These are phyloP conservation scores for Darksidea phi DNA, from an alignment of 495 filamentous ascomycete genomes.

Conservation along the genomic window DNA sequence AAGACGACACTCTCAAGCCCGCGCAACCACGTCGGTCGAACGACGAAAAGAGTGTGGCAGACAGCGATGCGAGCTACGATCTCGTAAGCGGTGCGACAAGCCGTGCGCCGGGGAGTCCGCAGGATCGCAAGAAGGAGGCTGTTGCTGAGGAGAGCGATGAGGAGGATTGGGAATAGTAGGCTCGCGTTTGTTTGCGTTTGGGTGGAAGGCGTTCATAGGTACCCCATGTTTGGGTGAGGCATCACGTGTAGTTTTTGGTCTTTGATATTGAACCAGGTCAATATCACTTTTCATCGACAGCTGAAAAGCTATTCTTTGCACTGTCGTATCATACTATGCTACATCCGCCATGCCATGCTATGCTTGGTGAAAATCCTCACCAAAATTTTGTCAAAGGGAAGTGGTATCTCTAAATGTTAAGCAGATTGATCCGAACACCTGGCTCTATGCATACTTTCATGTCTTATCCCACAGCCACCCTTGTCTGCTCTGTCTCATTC, in stretches of 20 bases:
- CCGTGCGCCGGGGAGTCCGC: constrained; percentile 73
- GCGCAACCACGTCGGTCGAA: constrained; percentile 73
- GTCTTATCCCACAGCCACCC: background rate
- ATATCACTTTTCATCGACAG: too few species aligned
- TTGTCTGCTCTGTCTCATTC: background rate
- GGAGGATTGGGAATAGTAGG: constrained; percentile 78
- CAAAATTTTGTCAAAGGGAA: background rate
- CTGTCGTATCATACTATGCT: too few species aligned
- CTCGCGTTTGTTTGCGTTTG: background rate
- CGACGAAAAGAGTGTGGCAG: constrained; percentile 78
- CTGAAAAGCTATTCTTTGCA: too few species aligned
- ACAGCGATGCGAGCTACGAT: constrained; percentile 92
- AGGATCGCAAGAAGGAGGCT: constrained; percentile 58
- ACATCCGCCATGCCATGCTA: background rate
- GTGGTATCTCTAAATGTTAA: constrained; percentile 17
- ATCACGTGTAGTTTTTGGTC: too few species aligned
- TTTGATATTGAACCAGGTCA: too few species aligned
- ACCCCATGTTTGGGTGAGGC: too few species aligned
- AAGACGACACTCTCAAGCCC: constrained; percentile 54
- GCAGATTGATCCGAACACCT: background rate
- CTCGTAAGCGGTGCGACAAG: constrained; percentile 84
- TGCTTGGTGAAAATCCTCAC: background rate
- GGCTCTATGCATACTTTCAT: background rate
- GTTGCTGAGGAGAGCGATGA: constrained; percentile 60
- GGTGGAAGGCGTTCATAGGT: background rate